Percentiles rank a stretch among this genome's conserved stretches.
Conservation (phyloP, 331 rosid genomes). For the Spiraea crenata region DNA sequence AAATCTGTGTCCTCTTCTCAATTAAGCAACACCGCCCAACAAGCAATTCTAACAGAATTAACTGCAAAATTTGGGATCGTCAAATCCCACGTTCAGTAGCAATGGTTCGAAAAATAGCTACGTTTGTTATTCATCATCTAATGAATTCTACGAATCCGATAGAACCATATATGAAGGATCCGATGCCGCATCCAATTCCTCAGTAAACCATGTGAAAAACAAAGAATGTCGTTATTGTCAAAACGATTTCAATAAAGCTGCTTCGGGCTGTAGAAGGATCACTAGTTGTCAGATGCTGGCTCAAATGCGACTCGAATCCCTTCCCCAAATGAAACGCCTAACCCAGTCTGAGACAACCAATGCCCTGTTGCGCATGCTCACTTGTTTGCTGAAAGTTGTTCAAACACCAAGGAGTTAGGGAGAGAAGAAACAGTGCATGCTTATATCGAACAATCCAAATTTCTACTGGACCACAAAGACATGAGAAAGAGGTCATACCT, state of each 20-base stretch:
- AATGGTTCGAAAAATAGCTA: background rate
- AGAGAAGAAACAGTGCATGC: background rate
- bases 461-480: background rate
- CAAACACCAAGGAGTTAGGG: background rate
- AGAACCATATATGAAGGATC: background rate
- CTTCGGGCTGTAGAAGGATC: background rate
- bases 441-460: background rate
- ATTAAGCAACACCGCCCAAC: background rate
- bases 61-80: background rate
- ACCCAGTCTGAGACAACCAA: slow-evolving; percentile 81
- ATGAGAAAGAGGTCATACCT: slow-evolving; percentile 37
- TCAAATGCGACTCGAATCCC: slow-evolving; percentile 85
- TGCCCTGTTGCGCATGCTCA: slow-evolving; percentile 94
- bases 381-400: slow-evolving; percentile 77
- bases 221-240: background rate
- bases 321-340: slow-evolving; percentile 75
- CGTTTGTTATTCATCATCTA: too few species aligned
- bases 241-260: background rate
- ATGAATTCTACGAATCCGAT: background rate
- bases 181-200: background rate
- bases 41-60: background rate
- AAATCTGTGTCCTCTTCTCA: background rate
- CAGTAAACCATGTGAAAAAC: background rate
- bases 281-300: background rate
- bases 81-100: background rate